Evolutionary conservation across 2,329 filamentous ascomycete species (phyloP), one percentile per base, ranked within the genome.

Genomic region (Epichloe hybrida): DNA sequence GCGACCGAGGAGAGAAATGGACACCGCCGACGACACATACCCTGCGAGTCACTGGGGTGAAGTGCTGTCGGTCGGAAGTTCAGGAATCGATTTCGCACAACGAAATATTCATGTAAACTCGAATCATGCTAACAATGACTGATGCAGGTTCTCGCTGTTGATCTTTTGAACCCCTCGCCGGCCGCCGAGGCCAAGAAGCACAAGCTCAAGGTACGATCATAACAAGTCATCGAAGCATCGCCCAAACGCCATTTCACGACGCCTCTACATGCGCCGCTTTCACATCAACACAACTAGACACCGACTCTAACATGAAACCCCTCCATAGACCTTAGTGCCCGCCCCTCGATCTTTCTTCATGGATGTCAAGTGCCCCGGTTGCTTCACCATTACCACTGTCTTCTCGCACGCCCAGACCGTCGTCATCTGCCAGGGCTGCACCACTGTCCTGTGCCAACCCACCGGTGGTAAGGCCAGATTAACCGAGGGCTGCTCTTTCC

Each of bases 301-400:
- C n/a, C 6, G 17, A 36, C 35, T 50, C 43, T 52, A 50, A 50
- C 35, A 37, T 31, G 2, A 3, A 31, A 20, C 4, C 38, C 35
- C 15, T 45, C 17, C 50, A 56, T 62, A 94, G 89, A 89, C 81
- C 63, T 87, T 98, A 67, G 93, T 98, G 71, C 93, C 93, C 67
- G 85, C 82, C 62, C 93, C 93, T 68, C 88, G 93, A 73, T 97
- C 91, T 63, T 98, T 97, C 87, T 98, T 98, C 88, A 98, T 98
- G 93, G 93, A 98, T 73, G 93, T 98, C 81, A 98, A 98, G 86
- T 98, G 93, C 87, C 93, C 93, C 72, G 93, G 93, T 69, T 98
- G 93, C 88, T 98, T 97, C 86, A 96, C 90, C 75, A 98, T 98
- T 83, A 98, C 93, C 74, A 98, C 93, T 73, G 93, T 98, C 76